These are phyloP conservation scores for Ascochyta fabae DNA, from an alignment of 2,329 filamentous ascomycete genomes.

Conservation along the genomic window DNA sequence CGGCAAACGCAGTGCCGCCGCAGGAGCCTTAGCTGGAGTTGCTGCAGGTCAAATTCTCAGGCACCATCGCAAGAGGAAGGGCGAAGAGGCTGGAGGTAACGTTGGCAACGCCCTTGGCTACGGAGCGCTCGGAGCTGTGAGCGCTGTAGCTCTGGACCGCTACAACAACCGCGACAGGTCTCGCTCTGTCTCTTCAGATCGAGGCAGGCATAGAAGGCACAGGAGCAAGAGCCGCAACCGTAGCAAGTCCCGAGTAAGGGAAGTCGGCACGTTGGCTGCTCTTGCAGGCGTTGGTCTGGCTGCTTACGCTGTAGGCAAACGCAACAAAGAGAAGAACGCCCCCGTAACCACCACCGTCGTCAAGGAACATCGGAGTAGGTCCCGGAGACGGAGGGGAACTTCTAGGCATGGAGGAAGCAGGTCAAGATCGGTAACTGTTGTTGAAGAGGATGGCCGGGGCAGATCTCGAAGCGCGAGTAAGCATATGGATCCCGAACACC, in stretches of 20 bases:
- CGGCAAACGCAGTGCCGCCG: slow-evolving; percentile 66
- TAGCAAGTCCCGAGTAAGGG: slow-evolving; percentile 54
- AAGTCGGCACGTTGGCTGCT: slow-evolving; percentile 64
- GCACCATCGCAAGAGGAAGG: slow-evolving; percentile 63
- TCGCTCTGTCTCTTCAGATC: slow-evolving; percentile 48
- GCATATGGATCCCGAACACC: slow-evolving; percentile 56
- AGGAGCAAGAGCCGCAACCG: slow-evolving; percentile 40
- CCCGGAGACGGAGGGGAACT: slow-evolving; percentile 49
- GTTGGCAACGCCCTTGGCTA: slow-evolving; percentile 64
- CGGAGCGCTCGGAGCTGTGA: slow-evolving; percentile 66
- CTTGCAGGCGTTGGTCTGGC: slow-evolving; percentile 66
- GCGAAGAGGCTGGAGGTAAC: slow-evolving; percentile 60
- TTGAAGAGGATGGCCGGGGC: slow-evolving; percentile 27
- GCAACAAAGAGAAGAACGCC: slow-evolving; percentile 56
- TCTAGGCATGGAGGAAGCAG: slow-evolving; percentile 28
- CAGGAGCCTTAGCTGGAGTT: slow-evolving; percentile 65
- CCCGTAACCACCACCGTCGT: slow-evolving; percentile 46
- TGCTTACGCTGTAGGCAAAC: slow-evolving; percentile 59
- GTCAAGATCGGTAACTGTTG: slow-evolving; percentile 48
- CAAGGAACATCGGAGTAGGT: slow-evolving; percentile 57
- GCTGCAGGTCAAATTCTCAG: slow-evolving; percentile 67
- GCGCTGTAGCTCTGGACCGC: slow-evolving; percentile 64
- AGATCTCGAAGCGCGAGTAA: slow-evolving; percentile 53
- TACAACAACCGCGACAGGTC: slow-evolving; percentile 56
- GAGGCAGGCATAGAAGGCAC: slow-evolving; percentile 30